These are phyloP conservation scores for Torrubiella hemipterigena DNA, from an alignment of 2,329 filamentous ascomycete species.

Conservation along the genomic window DNA sequence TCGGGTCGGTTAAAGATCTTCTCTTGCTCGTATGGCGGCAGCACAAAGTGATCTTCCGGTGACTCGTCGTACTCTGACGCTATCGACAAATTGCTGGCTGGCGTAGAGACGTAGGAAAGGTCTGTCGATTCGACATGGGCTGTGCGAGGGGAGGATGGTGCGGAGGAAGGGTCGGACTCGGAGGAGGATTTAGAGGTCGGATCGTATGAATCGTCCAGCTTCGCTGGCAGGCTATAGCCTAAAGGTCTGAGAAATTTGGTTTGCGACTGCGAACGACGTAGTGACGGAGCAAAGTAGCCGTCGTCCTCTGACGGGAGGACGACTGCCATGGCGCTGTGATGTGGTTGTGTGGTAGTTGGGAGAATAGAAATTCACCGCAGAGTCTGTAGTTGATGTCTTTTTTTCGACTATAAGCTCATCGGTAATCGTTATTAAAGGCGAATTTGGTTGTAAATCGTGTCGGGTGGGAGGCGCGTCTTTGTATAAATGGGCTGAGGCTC, in stretches of 20 bases:
- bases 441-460: too few species aligned
- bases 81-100: conserved; percentile 50
- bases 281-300: conserved; percentile 39
- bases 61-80: conserved; percentile 40
- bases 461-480: too few species aligned
- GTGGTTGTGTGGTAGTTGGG: too few species aligned
- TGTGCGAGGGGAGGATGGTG: conserved; percentile 43
- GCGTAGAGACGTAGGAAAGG: conserved; percentile 49
- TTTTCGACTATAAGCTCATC: too few species aligned
- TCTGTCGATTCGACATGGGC: conserved; percentile 39
- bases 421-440: too few species aligned
- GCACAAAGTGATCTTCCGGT: conserved; percentile 33
- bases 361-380: too few species aligned
- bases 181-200: conserved; percentile 28
- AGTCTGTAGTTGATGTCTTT: too few species aligned
- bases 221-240: conserved; percentile 33
- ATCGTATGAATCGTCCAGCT: conserved; percentile 34
- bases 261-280: conserved; percentile 50
- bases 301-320: conserved; percentile 46
- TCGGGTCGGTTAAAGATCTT: conserved; percentile 27
- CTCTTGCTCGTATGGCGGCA: conserved; percentile 33
- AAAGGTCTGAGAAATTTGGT: conserved; percentile 36
- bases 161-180: conserved; percentile 38
- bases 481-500: too few species aligned
- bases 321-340: conserved; percentile 34